Base-by-base conservation (phyloP, 257 asterid species). In the Nicotiana tabacum region DNA sequence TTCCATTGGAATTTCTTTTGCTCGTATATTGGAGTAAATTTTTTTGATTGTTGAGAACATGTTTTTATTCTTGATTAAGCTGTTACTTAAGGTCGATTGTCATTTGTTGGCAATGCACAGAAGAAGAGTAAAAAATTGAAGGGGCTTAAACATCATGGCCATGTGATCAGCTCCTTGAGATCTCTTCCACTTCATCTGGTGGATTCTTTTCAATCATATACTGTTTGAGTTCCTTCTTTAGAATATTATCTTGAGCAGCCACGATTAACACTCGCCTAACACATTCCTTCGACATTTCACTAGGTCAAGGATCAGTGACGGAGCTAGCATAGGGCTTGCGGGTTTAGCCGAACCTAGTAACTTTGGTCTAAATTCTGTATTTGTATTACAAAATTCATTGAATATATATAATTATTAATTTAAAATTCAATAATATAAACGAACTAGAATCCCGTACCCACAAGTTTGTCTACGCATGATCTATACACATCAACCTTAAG, bases 131-230 rank as follows among this genome's bases (percentile, higher is more conserved):
- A 62, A 70, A 4, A 89, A 81, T 66, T 89, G 83, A 0, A 21
- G 39, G 3, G 90, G 88, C n/a, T 61, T 82, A 39, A 87, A 86
- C 74, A 83, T 76, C 87, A 88, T 84, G 10, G 24, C 86, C 91
- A 89, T 87, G 24, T 87, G 90, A 84, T 87, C 90, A 12, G 88
- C 72, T 3, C 86, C 88, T 29, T 24, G 0, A 55, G 10, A 89
- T 60, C 55, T 81, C 81, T 57, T 9, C 39, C 33, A 86, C 89
- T 88, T 86, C 84, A 27, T 83, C 30, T 0, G 86, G 86, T 17
- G 85, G 87, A 57, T 88, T 89, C 2, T 77, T 60, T 66, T 69
- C 11, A 24, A 85, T 83, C 88, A 89, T 81, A 85, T 84, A 86
- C 61, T 76, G 48, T 30, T 85, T 82, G 2, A 79, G 51, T 5